Base-by-base conservation (phyloP, 106 monocot species). In the Acorus gramineus region DNA sequence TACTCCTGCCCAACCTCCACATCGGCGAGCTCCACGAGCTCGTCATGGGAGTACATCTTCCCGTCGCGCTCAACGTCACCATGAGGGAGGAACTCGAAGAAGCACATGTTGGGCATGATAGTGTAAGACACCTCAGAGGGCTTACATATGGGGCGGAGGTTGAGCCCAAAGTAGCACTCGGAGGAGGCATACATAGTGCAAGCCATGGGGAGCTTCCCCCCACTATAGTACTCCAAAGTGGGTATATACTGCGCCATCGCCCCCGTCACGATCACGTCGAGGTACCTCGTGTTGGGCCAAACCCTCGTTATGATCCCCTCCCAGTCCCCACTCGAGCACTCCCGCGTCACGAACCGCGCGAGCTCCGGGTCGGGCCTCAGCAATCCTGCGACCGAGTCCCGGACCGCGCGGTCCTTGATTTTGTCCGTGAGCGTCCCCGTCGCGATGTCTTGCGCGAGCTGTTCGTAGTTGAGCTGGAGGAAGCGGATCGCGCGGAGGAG, bases 401-500 rank as follows among this genome's bases (percentile, higher is more conserved):
- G 77, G 57, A 85, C 56, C 4, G 77, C 54, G 0, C 58, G 68
- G 70, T 85, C 80, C 47, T 77, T 60, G 68, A 82, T 66, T 11
- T 55, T 58, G n/a, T 59, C 4, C 10, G 54, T 81, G 12, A 85
- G 71, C 3, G 54, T 13, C 4, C 85, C 85, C 46, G 69, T 8
- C 7, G 64, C 56, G 69, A 85, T 76, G 69, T 85, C 85, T 42
- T 12, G 14, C 3, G 78, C 72, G 54, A 85, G 75, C 28, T 72
- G 11, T 14, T 69, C 56, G 73, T 77, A 82, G 71, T 86, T 60
- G 11, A 86, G 79, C 63, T 82, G 82, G 56, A 86, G 79, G 72
- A 86, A 86, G 50, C 79, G 86, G 67, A 86, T 79, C 14, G 82
- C 79, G 42, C 86, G 82, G 62, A 82, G 78, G 52, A 86, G 76